Conservation (phyloP, 257 asterid species). For the Salvia hispanica region DNA sequence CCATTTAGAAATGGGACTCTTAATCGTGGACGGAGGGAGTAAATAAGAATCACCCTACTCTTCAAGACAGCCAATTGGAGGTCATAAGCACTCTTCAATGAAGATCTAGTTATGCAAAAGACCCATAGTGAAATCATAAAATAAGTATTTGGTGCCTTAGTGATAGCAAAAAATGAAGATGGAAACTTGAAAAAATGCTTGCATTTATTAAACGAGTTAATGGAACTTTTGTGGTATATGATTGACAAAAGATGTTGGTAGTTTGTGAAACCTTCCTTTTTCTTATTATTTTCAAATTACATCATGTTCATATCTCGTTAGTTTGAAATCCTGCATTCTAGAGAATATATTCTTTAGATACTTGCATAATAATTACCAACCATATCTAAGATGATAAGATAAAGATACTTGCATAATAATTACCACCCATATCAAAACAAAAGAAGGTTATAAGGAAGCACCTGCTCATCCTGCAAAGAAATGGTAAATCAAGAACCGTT, state of each 20-base stretch:
- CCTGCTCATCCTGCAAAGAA: slow-evolving; percentile 91
- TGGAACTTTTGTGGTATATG: not conserved
- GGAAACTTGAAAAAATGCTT: slow-evolving; percentile 4
- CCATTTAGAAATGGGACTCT: too few relatives aligned
- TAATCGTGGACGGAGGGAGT: too few relatives aligned
- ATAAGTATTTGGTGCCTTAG: not conserved
- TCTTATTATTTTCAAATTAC: slow-evolving; percentile 13
- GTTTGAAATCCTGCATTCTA: slow-evolving; percentile 2
- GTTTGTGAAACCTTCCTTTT: slow-evolving; percentile 6
- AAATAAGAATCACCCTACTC: slow-evolving; percentile 3
- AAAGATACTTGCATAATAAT: slow-evolving; percentile 9
- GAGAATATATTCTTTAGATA: slow-evolving; percentile 11
- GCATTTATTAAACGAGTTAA: slow-evolving; percentile 16
- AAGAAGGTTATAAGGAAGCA: slow-evolving; percentile 26
- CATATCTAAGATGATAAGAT: slow-evolving; percentile 7
- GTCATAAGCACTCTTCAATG: not conserved
- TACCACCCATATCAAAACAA: slow-evolving; percentile 11
- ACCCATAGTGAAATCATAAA: slow-evolving; percentile 10
- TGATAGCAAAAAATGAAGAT: slow-evolving; percentile 1
- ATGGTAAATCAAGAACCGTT: slow-evolving; percentile 84
- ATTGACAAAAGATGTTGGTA: slow-evolving; percentile 3
- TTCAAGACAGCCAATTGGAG: not conserved
- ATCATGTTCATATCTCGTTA: slow-evolving; percentile 6
- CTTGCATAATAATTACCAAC: slow-evolving; percentile 7
- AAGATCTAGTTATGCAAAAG: not conserved